Conservation (phyloP, 768 basidiomycete genomes). For the Gelatoporia subvermispora region DNA sequence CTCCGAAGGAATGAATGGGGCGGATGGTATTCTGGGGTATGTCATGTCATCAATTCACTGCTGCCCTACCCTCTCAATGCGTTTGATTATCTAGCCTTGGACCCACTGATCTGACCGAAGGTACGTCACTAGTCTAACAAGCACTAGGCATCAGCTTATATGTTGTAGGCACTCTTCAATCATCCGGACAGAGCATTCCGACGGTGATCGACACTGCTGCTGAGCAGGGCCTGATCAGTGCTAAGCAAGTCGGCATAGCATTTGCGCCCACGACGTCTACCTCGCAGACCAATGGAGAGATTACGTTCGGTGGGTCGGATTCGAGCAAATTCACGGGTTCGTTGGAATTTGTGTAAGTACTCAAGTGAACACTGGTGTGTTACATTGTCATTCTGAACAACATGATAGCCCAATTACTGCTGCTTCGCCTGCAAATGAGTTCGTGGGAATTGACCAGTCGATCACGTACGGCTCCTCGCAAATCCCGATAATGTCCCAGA, state of each 20-base stretch:
- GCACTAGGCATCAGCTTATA: not conserved
- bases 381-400: not conserved
- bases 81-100: conserved; percentile 23
- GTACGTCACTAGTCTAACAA: conserved; percentile 2
- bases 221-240: conserved; percentile 22
- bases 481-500: conserved; percentile 10
- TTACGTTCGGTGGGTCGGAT: conserved; percentile 19
- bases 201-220: conserved; percentile 33
- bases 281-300: conserved; percentile 10
- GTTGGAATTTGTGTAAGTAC: conserved; percentile 20
- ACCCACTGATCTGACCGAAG: conserved; percentile 28
- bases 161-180: conserved; percentile 5
- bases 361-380: not conserved
- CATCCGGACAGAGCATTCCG: conserved; percentile 16
- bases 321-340: conserved; percentile 23
- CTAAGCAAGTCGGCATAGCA: conserved; percentile 28
- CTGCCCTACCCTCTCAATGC: conserved; percentile 15
- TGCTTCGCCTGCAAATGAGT: conserved; percentile 13
- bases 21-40: conserved; percentile 38
- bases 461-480: conserved; percentile 15
- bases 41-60: conserved; percentile 21
- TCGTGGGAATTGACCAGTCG: conserved; percentile 21
- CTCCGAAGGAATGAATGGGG: conserved; percentile 21
- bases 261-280: conserved; percentile 23
- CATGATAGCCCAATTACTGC: conserved; percentile 15